phyloP scores from a whole-genome alignment of 192 early-diverging fungal genomes.

The Haplosporangium gracile region DNA sequence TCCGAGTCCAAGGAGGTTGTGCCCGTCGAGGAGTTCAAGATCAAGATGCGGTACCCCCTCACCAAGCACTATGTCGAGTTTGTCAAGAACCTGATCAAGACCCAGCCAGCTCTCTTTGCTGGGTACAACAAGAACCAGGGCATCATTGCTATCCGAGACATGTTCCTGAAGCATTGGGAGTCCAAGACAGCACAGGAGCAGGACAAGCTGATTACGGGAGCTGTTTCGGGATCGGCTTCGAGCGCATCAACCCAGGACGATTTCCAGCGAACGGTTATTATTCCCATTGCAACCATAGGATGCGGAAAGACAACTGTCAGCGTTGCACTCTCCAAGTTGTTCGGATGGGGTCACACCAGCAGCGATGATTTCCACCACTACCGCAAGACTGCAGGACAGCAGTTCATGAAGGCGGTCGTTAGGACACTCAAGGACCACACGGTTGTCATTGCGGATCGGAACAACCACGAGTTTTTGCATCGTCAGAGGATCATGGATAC shows the following conservation, averaged over 20 bases:
- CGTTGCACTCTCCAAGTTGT: slow-evolving; percentile 67
- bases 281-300: slow-evolving; percentile 87
- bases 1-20: not conserved
- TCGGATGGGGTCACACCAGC: slow-evolving; percentile 83
- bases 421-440: slow-evolving; percentile 63
- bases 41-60: slow-evolving; percentile 65
- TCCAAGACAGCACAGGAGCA: slow-evolving; percentile 32
- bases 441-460: slow-evolving; percentile 83
- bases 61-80: slow-evolving; percentile 83
- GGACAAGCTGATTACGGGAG: not conserved
- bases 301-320: slow-evolving; percentile 81
- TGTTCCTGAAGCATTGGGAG: slow-evolving; percentile 77
- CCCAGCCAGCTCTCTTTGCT: slow-evolving; percentile 75
- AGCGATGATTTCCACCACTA: slow-evolving; percentile 79
- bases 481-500: slow-evolving; percentile 30
- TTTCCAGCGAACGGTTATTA: slow-evolving; percentile 61
- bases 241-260: slow-evolving; percentile 19
- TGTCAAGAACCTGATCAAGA: slow-evolving; percentile 71
- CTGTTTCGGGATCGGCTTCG: not conserved
- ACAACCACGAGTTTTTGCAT: slow-evolving; percentile 30
- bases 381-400: slow-evolving; percentile 64
- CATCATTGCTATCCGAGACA: slow-evolving; percentile 83
- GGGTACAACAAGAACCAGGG: slow-evolving; percentile 79
- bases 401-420: slow-evolving; percentile 74
- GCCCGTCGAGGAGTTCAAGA: slow-evolving; percentile 14